Conservation (phyloP, 441 rosid species). For the Populus hybrid region DNA sequence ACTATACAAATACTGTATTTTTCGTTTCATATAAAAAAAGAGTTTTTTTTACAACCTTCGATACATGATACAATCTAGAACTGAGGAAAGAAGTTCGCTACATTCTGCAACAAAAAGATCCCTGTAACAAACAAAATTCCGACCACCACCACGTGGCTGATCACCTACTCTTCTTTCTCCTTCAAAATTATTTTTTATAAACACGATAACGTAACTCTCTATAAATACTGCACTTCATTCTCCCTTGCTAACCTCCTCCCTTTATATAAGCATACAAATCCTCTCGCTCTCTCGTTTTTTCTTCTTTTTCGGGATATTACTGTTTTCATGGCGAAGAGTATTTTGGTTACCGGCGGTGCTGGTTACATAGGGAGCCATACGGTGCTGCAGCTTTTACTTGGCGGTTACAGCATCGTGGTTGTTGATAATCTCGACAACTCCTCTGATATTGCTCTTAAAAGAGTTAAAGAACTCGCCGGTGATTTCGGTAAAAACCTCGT, state of each 20-base stretch:
- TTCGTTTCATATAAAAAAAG: too few relatives aligned
- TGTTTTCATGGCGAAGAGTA: slow-evolving; percentile 37
- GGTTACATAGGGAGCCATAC: slow-evolving; percentile 96
- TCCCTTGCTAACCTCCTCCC: too few relatives aligned
- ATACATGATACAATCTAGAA: too few relatives aligned
- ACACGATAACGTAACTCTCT: background rate
- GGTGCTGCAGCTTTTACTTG: slow-evolving; percentile 69
- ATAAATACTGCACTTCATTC: slow-evolving; percentile 2
- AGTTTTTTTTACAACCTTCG: too few relatives aligned
- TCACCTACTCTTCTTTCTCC: too few relatives aligned
- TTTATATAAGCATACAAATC: background rate
- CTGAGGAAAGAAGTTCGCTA: too few relatives aligned
- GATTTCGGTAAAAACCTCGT: slow-evolving; percentile 44
- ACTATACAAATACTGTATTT: too few relatives aligned
- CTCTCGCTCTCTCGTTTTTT: background rate
- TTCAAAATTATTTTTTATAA: too few relatives aligned
- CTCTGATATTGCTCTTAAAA: slow-evolving; percentile 47
- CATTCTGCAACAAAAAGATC: too few relatives aligned
- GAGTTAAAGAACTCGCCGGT: slow-evolving; percentile 69
- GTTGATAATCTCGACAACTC: slow-evolving; percentile 84
- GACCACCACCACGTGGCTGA: too few relatives aligned
- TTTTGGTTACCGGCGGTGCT: slow-evolving; percentile 93
- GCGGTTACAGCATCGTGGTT: slow-evolving; percentile 59
- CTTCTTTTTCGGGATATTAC: background rate
- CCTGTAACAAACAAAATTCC: too few relatives aligned